phyloP scores from a whole-genome alignment of 345 rosid genomes.

The Ailanthus altissimus region DNA sequence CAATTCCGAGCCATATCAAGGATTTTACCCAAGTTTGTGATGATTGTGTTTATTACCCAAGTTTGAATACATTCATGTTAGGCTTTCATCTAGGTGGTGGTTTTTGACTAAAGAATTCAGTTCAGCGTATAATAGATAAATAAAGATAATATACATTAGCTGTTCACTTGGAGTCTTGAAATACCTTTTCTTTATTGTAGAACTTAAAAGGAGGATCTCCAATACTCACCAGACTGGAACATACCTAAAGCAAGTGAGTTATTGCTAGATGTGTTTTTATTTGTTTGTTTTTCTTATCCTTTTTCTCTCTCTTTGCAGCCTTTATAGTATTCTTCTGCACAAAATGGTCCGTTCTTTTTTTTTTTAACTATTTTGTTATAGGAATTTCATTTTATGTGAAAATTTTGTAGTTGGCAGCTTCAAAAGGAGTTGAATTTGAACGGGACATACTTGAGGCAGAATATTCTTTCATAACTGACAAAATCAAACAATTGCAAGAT shows the following conservation, averaged over 20 bases:
- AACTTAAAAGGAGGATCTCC: slow-evolving; percentile 58
- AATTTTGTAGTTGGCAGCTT: slow-evolving; percentile 49
- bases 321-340: not conserved
- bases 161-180: not conserved
- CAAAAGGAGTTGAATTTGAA: slow-evolving; percentile 68
- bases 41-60: not conserved
- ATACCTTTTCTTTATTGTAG: slow-evolving; percentile 43
- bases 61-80: not conserved
- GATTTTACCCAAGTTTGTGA: too few species aligned
- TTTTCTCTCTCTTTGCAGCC: slow-evolving; percentile 2
- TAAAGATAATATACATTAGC: not conserved
- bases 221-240: slow-evolving; percentile 42
- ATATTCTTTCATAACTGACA: slow-evolving; percentile 63
- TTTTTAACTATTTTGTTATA: slow-evolving; percentile 7
- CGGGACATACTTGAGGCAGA: slow-evolving; percentile 80
- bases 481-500: slow-evolving; percentile 58
- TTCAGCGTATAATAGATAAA: not conserved
- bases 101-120: not conserved
- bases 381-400: slow-evolving; percentile 24
- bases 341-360: not conserved
- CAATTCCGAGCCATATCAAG: not conserved
- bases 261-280: not conserved
- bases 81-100: not conserved
- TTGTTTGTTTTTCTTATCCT: not conserved
- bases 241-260: slow-evolving; percentile 55